Conservation (phyloP, 1,139 yeast species). For the Maudiozyma humilis region DNA sequence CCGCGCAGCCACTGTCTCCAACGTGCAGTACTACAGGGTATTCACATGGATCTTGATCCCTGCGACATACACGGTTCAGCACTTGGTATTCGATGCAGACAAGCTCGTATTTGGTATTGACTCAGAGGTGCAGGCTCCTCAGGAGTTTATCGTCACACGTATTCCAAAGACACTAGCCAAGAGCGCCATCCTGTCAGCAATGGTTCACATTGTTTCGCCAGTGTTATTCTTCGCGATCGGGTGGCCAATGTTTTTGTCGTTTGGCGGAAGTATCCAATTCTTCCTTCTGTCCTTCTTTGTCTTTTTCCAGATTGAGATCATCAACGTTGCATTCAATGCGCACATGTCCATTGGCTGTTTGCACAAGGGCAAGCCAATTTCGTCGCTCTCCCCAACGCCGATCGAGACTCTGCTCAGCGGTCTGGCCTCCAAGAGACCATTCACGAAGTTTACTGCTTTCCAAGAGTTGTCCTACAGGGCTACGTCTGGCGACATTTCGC, state of each 20-base stretch:
- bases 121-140: slow-evolving; percentile 35
- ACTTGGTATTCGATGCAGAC: slow-evolving; percentile 52
- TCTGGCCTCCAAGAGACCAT: slow-evolving; percentile 45
- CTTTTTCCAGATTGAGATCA: slow-evolving; percentile 39
- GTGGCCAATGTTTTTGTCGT: slow-evolving; percentile 12
- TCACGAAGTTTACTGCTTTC: slow-evolving; percentile 60
- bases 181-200: slow-evolving; percentile 14
- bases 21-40: slow-evolving; percentile 20
- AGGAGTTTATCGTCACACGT: slow-evolving; percentile 25
- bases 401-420: slow-evolving; percentile 71
- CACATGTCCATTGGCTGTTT: slow-evolving; percentile 79
- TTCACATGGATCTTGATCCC: slow-evolving; percentile 34
- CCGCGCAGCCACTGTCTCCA: not conserved
- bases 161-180: slow-evolving; percentile 17
- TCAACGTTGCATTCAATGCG: slow-evolving; percentile 57
- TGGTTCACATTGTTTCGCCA: slow-evolving; percentile 14
- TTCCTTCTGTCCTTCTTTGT: slow-evolving; percentile 14
- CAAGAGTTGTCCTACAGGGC: slow-evolving; percentile 63
- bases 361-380: slow-evolving; percentile 62
- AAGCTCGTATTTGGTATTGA: slow-evolving; percentile 42
- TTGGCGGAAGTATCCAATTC: slow-evolving; percentile 13
- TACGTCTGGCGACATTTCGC: slow-evolving; percentile 40
- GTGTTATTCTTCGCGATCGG: slow-evolving; percentile 11
- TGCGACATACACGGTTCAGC: slow-evolving; percentile 45
- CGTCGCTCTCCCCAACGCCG: slow-evolving; percentile 62